Evolutionary conservation across 1,284 basidiomycete species (phyloP), one percentile per base, ranked within the genome.

Genomic region (Cronartium quercuum): DNA sequence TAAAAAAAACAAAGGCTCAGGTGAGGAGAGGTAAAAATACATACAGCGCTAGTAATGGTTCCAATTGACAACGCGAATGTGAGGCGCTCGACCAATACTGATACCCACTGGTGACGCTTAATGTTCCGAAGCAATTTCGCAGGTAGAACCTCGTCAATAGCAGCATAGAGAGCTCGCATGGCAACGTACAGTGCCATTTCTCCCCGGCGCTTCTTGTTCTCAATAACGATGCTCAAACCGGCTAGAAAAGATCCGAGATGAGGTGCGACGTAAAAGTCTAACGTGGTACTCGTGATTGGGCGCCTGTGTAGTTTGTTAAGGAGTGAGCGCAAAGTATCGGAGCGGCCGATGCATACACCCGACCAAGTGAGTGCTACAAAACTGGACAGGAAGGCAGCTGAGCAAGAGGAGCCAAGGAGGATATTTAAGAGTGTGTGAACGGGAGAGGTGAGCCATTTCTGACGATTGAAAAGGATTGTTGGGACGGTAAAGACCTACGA

Each of bases 151-250:
- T 78, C 66, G 51, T 78, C 78, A 42, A 78, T 64, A 9, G 76
- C 37, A 34, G 78, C 76, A 44, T 78, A 79, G 41, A 83, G 67
- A 15, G 82, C 82, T 21, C 82, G 65, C n/a, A 82, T 81, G 1
- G 82, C 82, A 5, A 81, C 80, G 74, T 82, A 83, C 24, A 83
- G 75, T 18, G 82, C 82, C 82, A 83, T 83, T 75, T 83, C 82
- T 0, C 80, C 79, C 10, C 82, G 70, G 44, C 82, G 79, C 9
- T 80, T 77, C 76, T 81, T 82, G 76, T 82, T 82, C 71, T 83
- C 82, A 51, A 83, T 79, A 24, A 83, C 78, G 44, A 83, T 80
- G 57, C 69, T 75, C 65, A 70, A 73, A 24, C 78, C 78, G 60
- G 78, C 77, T 15, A 79, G 57, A 41, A 78, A 68, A 35, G 76